Percentiles rank a stretch among this genome's conserved stretches.
Evolutionary conservation across 2,329 filamentous ascomycete genomes (phyloP).

Genomic region (Penicillium polonicum): DNA sequence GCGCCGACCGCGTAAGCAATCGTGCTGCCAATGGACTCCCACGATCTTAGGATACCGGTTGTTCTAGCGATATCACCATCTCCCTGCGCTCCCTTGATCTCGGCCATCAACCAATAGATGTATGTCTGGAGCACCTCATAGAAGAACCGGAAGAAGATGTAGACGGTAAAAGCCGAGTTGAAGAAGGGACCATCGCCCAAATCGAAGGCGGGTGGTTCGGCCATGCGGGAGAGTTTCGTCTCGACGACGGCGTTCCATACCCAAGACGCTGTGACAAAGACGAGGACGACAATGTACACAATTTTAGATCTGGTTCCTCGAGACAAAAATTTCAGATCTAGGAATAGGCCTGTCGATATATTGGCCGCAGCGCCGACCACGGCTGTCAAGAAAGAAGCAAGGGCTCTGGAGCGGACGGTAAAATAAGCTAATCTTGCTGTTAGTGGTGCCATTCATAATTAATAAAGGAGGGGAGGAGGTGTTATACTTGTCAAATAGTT

Average conservation of each 20-base stretch:
- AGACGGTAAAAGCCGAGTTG: slow-evolving; percentile 46
- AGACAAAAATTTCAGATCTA: slow-evolving; percentile 44
- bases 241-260: slow-evolving; percentile 53
- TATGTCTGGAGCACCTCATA: slow-evolving; percentile 56
- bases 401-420: slow-evolving; percentile 50
- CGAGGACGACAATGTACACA: slow-evolving; percentile 45
- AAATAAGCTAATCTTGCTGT: slow-evolving; percentile 42
- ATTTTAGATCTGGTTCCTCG: slow-evolving; percentile 46
- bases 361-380: slow-evolving; percentile 48
- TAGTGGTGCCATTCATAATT: not conserved
- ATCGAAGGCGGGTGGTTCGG: slow-evolving; percentile 44
- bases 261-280: slow-evolving; percentile 47
- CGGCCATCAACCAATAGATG: slow-evolving; percentile 52
- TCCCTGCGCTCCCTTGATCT: slow-evolving; percentile 26
- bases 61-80: slow-evolving; percentile 34
- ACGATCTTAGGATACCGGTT: slow-evolving; percentile 33
- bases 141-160: slow-evolving; percentile 52
- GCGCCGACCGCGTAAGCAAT: slow-evolving; percentile 35
- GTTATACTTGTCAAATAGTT: slow-evolving; percentile 49
- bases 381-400: slow-evolving; percentile 47
- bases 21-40: slow-evolving; percentile 36
- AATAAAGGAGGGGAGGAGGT: not conserved
- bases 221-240: slow-evolving; percentile 48
- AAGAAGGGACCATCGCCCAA: slow-evolving; percentile 24
- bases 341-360: slow-evolving; percentile 11